phyloP scores from a whole-genome alignment of 768 basidiomycete genomes.

The Cystofilobasidium macerans region DNA sequence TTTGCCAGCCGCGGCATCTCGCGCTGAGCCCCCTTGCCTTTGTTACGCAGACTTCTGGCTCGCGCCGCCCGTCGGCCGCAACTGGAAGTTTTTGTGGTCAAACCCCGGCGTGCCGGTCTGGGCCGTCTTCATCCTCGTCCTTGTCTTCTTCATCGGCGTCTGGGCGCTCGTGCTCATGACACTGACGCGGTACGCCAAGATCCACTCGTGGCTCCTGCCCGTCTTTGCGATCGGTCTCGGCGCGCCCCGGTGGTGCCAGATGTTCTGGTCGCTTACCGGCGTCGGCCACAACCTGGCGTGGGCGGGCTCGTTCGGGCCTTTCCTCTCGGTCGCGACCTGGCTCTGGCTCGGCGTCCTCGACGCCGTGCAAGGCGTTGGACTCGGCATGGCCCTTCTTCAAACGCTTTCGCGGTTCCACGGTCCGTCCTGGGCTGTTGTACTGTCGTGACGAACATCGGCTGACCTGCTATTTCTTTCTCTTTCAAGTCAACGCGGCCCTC shows the following conservation, averaged over 20 bases:
- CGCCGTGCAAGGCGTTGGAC: slow-evolving; percentile 84
- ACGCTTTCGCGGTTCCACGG: slow-evolving; percentile 25
- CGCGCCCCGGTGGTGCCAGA: slow-evolving; percentile 92
- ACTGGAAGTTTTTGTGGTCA: slow-evolving; percentile 88
- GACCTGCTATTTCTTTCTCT: not conserved
- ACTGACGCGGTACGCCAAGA: slow-evolving; percentile 68
- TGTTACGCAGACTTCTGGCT: slow-evolving; percentile 24
- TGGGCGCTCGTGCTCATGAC: slow-evolving; percentile 66
- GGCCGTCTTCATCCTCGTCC: slow-evolving; percentile 66
- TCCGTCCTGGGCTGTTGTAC: not conserved
- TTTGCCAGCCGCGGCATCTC: slow-evolving; percentile 30
- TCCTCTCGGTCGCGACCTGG: slow-evolving; percentile 65
- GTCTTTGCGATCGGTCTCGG: slow-evolving; percentile 92
- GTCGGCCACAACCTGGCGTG: slow-evolving; percentile 87
- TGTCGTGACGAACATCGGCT: not conserved
- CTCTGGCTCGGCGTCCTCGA: slow-evolving; percentile 91
- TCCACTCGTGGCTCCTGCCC: slow-evolving; percentile 87
- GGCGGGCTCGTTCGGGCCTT: slow-evolving; percentile 60
- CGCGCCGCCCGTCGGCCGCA: slow-evolving; percentile 50
- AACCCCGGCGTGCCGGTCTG: slow-evolving; percentile 63
- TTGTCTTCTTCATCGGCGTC: slow-evolving; percentile 72
- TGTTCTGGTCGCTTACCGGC: slow-evolving; percentile 85
- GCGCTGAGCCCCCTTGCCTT: not conserved
- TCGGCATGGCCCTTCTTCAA: slow-evolving; percentile 58
- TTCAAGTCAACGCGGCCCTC: slow-evolving; percentile 68